phyloP scores from a whole-genome alignment of 345 rosid genomes.

The Anacardium occidentale region DNA sequence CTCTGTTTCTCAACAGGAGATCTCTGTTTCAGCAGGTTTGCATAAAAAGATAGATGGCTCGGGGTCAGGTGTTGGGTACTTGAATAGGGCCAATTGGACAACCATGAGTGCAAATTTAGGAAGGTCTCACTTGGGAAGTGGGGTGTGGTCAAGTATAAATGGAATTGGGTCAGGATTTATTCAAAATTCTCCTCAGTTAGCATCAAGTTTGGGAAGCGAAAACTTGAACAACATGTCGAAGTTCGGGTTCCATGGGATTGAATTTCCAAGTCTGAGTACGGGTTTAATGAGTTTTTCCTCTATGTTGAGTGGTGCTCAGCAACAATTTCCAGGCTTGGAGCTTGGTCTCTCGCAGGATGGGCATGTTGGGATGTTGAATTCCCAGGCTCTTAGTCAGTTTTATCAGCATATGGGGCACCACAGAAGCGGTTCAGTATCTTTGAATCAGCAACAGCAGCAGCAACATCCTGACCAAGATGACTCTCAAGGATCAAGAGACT shows the following conservation, averaged over 20 bases:
- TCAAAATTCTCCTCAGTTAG: slow-evolving; percentile 35
- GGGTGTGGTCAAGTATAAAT: slow-evolving; percentile 42
- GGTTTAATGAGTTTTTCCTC: slow-evolving; percentile 57
- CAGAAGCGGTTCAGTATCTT: slow-evolving; percentile 30
- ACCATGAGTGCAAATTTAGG: slow-evolving; percentile 40
- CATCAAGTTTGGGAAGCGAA: slow-evolving; percentile 38
- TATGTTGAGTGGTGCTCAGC: slow-evolving; percentile 40
- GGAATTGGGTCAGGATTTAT: slow-evolving; percentile 48
- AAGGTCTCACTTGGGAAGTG: slow-evolving; percentile 33
- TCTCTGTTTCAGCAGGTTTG: slow-evolving; percentile 44
- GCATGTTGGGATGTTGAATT: slow-evolving; percentile 48
- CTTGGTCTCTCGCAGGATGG: slow-evolving; percentile 68
- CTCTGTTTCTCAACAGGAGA: slow-evolving; percentile 52
- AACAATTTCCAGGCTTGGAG: slow-evolving; percentile 58
- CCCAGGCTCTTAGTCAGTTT: slow-evolving; percentile 51
- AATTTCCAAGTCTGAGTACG: slow-evolving; percentile 46
- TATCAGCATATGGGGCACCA: slow-evolving; percentile 58
- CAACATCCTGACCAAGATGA: slow-evolving; percentile 41
- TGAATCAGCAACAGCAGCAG: slow-evolving; percentile 42
- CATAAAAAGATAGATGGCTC: slow-evolving; percentile 35
- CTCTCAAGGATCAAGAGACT: slow-evolving; percentile 55
- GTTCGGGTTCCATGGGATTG: slow-evolving; percentile 52
- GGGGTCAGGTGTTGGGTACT: slow-evolving; percentile 38
- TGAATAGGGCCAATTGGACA: slow-evolving; percentile 38
- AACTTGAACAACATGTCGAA: slow-evolving; percentile 32